Base-by-base conservation (phyloP, 306 rosid genomes). In the Acacia melanoxylon region DNA sequence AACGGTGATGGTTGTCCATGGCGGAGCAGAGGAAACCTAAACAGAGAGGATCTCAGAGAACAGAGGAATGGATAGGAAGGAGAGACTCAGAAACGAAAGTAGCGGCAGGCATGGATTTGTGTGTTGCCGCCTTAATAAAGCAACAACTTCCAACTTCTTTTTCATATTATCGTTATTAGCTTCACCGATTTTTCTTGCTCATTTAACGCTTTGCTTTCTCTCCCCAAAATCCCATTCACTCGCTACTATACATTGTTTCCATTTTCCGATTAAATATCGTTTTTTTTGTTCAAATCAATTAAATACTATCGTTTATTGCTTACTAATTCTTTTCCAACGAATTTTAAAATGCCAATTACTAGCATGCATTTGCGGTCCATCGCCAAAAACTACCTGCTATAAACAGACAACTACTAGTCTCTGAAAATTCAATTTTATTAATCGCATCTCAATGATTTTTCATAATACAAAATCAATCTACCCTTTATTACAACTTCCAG, bases 41-140 rank as follows among this genome's bases (percentile, higher is more conserved):
- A 62, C 49, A 78, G 81, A 68, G 11, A 75, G 76, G 78, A 80
- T 72, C 29, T 74, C 69, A 45, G 77, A 87, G 67, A 74, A 75
- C 84, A 69, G 68, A 31, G 74, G 71, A 61, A 61, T 51, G 29
- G 35, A 25, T 0, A 1, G 63, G 29, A 22, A 8, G 4, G 81
- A 75, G 75, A 75, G 12, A 54, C 15, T 44, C 46, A 44, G 58
- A 19, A 48, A 48, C 17, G 59, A 72, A 87, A 86, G 84, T 70
- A 81, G 84, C 15, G 93, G 92, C 61, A 81, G 81, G 75, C 91
- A 87, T 90, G 4, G 83, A 77, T 77, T 86, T 88, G 79, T 78
- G 86, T 82, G 71, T 69, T 76, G 72, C 70, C 68, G 49, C 68
- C 78, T 48, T 78, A 82, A 25, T 78, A 72, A 27, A 40, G 62